Conservation (phyloP, 2,329 filamentous ascomycete species). For the Macrophomina tecta region DNA sequence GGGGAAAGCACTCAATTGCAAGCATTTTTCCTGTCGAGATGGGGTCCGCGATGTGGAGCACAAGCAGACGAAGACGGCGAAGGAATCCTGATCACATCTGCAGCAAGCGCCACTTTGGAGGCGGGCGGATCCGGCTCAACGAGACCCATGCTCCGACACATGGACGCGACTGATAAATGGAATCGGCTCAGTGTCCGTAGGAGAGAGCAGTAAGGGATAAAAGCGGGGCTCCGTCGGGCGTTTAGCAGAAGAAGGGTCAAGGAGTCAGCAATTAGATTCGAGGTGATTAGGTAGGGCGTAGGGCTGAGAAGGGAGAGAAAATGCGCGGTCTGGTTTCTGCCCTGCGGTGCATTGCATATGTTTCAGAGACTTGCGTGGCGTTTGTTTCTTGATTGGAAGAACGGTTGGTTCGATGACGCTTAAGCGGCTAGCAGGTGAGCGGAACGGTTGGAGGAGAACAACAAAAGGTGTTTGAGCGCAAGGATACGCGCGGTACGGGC, state of each 20-base stretch:
- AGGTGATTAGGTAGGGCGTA: conserved; percentile 23
- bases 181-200: neutral
- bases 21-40: no score
- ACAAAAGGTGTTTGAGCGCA: neutral
- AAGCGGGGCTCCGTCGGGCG: conserved; percentile 10
- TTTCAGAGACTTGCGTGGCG: neutral
- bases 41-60: no score
- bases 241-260: neutral
- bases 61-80: no score
- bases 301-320: conserved; percentile 10
- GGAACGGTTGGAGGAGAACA: neutral
- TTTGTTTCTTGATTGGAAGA: neutral
- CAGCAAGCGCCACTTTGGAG: no score
- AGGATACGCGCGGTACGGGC: neutral
- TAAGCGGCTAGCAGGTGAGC: no score
- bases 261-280: conserved; percentile 13
- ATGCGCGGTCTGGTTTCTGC: neutral
- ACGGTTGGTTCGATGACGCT: no score
- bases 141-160: no score
- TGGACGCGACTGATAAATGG: neutral
- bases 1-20: no score
- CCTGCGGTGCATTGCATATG: neutral
- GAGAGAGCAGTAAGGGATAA: neutral
- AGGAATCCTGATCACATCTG: no score
- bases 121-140: no score